A percentile compares a stretch with the other conserved stretches of the same genome.
Conservation (phyloP, 306 rosid species). For the Amphicarpaea edgeworthii region DNA sequence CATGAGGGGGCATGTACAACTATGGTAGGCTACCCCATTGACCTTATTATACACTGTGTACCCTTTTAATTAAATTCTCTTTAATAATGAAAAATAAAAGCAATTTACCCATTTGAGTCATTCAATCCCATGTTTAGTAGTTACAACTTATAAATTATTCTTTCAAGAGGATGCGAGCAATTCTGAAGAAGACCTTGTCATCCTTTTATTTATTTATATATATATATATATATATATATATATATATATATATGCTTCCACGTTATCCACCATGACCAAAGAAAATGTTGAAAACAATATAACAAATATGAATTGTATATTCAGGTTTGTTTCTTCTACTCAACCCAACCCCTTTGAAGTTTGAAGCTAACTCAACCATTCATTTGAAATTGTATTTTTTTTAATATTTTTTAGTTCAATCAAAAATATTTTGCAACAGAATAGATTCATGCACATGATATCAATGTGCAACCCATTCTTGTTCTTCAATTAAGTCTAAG, state of each 20-base stretch:
- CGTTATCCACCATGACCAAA: slow-evolving; percentile 32
- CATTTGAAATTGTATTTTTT: too few relatives aligned
- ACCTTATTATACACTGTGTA: slow-evolving; percentile 11
- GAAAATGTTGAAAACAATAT: slow-evolving; percentile 15
- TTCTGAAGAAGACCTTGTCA: slow-evolving; percentile 22
- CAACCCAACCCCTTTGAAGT: too few relatives aligned
- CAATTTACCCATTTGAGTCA: slow-evolving; percentile 15
- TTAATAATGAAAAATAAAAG: background rate
- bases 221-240: too few relatives aligned
- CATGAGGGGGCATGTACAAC: too few relatives aligned
- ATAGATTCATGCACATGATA: background rate
- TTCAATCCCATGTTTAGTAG: slow-evolving; percentile 11
- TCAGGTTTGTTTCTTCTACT: slow-evolving; percentile 33
- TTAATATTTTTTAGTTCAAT: too few relatives aligned
- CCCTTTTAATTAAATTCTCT: background rate
- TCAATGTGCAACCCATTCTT: background rate
- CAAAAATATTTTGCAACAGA: too few relatives aligned
- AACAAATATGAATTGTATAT: background rate
- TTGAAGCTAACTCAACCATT: background rate
- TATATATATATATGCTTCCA: too few relatives aligned
- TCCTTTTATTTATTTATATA: too few relatives aligned
- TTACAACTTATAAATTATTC: slow-evolving; percentile 21
- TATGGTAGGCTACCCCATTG: too few relatives aligned
- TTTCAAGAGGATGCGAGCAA: slow-evolving; percentile 6
- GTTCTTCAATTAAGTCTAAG: background rate